These are phyloP conservation scores for Backusella morwellensis DNA, from an alignment of 192 early-diverging fungal species.

Conservation along the genomic window DNA sequence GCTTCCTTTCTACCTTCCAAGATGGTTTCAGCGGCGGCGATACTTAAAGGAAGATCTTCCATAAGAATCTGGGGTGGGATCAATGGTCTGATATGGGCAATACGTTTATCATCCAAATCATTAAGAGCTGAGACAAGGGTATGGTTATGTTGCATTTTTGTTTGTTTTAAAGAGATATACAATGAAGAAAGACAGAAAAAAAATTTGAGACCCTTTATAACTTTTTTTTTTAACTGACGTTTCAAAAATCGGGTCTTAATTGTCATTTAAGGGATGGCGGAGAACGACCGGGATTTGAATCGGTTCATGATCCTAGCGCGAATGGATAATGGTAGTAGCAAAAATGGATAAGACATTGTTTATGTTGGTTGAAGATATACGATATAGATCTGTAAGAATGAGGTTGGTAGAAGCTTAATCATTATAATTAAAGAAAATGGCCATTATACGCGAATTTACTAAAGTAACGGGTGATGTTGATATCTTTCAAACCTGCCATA, in stretches of 20 bases:
- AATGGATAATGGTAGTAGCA: background rate
- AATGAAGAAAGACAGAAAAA: background rate
- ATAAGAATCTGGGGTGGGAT: conserved; percentile 92
- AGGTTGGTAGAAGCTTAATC: background rate
- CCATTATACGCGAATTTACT: background rate
- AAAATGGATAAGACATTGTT: background rate
- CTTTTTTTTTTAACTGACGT: background rate
- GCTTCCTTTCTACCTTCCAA: conserved; percentile 61
- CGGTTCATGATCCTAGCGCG: background rate
- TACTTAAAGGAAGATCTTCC: conserved; percentile 82
- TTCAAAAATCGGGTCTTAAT: background rate
- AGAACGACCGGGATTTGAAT: background rate
- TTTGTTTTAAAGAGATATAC: background rate
- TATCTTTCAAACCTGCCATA: background rate
- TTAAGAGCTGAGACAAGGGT: conserved; percentile 64
- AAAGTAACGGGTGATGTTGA: background rate
- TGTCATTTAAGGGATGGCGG: background rate
- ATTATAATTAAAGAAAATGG: background rate
- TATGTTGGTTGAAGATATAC: background rate
- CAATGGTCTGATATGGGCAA: conserved; percentile 73
- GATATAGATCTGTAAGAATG: background rate
- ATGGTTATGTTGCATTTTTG: background rate
- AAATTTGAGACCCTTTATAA: background rate
- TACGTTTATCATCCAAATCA: conserved; percentile 91
- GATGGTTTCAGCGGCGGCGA: conserved; percentile 73